Evolutionary conservation across 768 basidiomycete species (phyloP).

Genomic region (Lactarius sp.): DNA sequence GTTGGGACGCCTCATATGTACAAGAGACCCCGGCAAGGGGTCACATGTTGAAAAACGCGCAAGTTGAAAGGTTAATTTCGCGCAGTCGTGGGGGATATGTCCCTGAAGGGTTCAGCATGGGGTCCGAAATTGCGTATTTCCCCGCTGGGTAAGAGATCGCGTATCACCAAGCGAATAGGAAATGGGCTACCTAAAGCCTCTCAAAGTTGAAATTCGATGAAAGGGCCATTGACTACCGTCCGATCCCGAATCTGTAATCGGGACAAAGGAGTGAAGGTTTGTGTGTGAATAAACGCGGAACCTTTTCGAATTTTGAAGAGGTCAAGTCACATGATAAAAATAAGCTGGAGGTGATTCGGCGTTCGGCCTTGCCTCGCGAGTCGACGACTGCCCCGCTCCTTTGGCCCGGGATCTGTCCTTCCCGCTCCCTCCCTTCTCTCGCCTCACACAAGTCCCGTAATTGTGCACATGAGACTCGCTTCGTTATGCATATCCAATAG

Average conservation of each 20-base stretch:
- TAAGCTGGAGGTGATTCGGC: background rate
- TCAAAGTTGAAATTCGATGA: background rate
- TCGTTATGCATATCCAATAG: constrained; percentile 34
- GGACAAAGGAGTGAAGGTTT: background rate
- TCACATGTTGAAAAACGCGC: constrained; percentile 22
- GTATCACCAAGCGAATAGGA: background rate
- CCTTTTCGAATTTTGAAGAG: no score
- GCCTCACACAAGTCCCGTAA: constrained; percentile 15
- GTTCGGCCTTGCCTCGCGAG: no score
- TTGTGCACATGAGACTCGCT: constrained; percentile 35
- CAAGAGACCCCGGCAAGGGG: constrained; percentile 15
- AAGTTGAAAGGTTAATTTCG: constrained; percentile 21
- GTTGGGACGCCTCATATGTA: constrained; percentile 2
- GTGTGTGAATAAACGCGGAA: no score
- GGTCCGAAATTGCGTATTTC: constrained; percentile 7
- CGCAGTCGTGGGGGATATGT: constrained; percentile 6
- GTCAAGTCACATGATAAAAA: constrained; percentile 16
- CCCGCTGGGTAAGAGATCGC: background rate
- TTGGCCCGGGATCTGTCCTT: background rate
- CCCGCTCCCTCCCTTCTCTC: background rate
- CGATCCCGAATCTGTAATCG: background rate
- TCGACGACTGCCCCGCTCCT: background rate
- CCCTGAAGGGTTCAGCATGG: constrained; percentile 12
- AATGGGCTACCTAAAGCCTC: background rate
- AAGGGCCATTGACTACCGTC: no score